These are phyloP conservation scores for Avicennia marina DNA, from an alignment of 257 asterid genomes.

Conservation along the genomic window DNA sequence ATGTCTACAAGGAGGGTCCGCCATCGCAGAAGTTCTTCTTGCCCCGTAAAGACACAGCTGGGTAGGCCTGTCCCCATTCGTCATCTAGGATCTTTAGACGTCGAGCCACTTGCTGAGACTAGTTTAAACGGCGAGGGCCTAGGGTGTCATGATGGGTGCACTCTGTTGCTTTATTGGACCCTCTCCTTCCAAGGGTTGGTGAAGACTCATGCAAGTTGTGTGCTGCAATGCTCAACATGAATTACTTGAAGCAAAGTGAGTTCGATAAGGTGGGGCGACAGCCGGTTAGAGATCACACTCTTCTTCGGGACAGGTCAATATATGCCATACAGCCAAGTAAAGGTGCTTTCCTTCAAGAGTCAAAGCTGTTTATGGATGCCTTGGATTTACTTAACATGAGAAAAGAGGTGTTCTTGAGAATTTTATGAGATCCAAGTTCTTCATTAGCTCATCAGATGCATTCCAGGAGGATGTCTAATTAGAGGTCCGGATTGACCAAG, in stretches of 20 bases:
- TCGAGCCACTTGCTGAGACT: neutral
- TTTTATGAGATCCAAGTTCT: constrained; percentile 59
- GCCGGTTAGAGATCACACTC: constrained; percentile 44
- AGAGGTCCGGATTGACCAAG: constrained; percentile 40
- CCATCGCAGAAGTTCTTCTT: constrained; percentile 61
- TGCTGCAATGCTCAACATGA: constrained; percentile 25
- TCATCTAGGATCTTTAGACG: constrained; percentile 15
- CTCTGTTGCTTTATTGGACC: constrained; percentile 21
- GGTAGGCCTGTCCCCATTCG: constrained; percentile 21
- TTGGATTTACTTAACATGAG: constrained; percentile 65
- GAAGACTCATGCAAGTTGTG: constrained; percentile 26
- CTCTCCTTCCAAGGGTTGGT: constrained; percentile 6
- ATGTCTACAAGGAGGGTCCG: constrained; percentile 38
- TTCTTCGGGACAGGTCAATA: constrained; percentile 39
- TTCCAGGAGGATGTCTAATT: constrained; percentile 28
- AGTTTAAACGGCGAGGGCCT: neutral
- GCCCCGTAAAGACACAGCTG: constrained; percentile 27
- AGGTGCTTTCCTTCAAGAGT: constrained; percentile 47
- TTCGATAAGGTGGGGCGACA: constrained; percentile 21
- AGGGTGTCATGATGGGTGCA: constrained; percentile 11
- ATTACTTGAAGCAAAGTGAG: constrained; percentile 46
- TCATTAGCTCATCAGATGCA: constrained; percentile 50
- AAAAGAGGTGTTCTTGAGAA: constrained; percentile 68
- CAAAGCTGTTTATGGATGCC: constrained; percentile 71
- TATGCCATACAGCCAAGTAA: constrained; percentile 47